These are phyloP conservation scores for Macrophomina phaseolina DNA, from an alignment of 2,329 filamentous ascomycete genomes.

Conservation along the genomic window DNA sequence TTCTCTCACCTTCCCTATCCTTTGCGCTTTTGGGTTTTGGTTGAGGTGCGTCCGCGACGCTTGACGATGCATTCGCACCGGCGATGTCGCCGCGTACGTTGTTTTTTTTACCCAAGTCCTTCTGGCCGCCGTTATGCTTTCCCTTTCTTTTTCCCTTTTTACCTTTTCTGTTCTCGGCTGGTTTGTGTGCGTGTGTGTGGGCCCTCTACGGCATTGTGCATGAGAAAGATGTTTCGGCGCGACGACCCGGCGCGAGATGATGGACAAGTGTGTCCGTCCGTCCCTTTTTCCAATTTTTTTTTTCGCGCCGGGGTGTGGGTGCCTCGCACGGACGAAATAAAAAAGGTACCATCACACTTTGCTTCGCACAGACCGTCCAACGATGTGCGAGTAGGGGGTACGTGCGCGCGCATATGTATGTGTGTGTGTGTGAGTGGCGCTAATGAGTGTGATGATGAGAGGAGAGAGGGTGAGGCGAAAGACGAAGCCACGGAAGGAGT, in stretches of 20 bases:
- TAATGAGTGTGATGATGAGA: too few species aligned
- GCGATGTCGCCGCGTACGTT: neutral
- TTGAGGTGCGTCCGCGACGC: neutral
- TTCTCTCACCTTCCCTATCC: neutral
- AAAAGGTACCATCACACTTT: conserved; percentile 10
- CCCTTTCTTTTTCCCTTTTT: neutral
- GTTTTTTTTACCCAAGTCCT: neutral
- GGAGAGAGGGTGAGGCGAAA: neutral
- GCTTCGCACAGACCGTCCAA: neutral
- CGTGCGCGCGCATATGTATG: neutral
- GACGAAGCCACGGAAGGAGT: too few species aligned
- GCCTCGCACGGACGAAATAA: conserved; percentile 1
- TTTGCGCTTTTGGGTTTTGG: too few species aligned
- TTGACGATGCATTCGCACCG: neutral
- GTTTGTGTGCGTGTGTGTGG: too few species aligned
- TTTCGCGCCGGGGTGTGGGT: neutral
- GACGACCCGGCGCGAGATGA: neutral
- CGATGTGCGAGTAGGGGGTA: neutral
- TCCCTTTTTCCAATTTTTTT: conserved; percentile 1
- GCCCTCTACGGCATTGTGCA: too few species aligned
- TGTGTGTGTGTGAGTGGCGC: too few species aligned
- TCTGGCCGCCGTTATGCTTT: neutral
- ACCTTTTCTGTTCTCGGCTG: too few species aligned
- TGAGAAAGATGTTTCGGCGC: neutral
- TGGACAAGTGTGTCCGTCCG: neutral